Evolutionary conservation across 2,329 filamentous ascomycete genomes (phyloP).

Genomic region (Aspergillus pseudoglaucus): DNA sequence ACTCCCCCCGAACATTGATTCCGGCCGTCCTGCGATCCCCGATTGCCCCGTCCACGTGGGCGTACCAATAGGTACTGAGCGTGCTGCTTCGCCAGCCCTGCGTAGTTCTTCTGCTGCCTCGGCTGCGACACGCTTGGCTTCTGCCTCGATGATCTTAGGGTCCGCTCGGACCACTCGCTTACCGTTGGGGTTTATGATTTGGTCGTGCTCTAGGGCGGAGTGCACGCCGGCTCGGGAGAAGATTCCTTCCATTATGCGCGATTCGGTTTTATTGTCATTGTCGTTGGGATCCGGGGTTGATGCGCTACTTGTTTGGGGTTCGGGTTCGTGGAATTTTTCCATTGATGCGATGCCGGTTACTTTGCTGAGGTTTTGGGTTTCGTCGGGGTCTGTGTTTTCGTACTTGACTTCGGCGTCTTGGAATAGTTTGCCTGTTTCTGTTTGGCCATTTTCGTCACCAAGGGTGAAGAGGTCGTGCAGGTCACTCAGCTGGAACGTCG

Average conservation of each 20-base stretch:
- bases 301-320: conserved; percentile 16
- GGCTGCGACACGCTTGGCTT: conserved; percentile 72
- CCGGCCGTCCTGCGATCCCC: conserved; percentile 68
- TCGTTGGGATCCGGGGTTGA: conserved; percentile 1
- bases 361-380: conserved; percentile 44
- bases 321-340: conserved; percentile 54
- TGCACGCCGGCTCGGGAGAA: conserved; percentile 82
- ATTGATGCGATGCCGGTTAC: conserved; percentile 57
- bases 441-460: conserved; percentile 60
- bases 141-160: conserved; percentile 68
- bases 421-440: conserved; percentile 81
- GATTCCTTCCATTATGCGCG: conserved; percentile 79
- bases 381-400: conserved; percentile 29
- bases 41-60: conserved; percentile 91
- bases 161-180: conserved; percentile 67
- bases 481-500: conserved; percentile 83
- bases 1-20: conserved; percentile 41
- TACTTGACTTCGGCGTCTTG: conserved; percentile 75
- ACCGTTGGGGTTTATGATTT: conserved; percentile 65
- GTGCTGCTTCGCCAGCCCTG: conserved; percentile 65
- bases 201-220: conserved; percentile 87
- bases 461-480: conserved; percentile 87
- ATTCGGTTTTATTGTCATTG: conserved; percentile 41
- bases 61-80: conserved; percentile 68
- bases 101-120: conserved; percentile 71